phyloP scores from a whole-genome alignment of 768 basidiomycete genomes.

The Leucogyrophana mollusca region DNA sequence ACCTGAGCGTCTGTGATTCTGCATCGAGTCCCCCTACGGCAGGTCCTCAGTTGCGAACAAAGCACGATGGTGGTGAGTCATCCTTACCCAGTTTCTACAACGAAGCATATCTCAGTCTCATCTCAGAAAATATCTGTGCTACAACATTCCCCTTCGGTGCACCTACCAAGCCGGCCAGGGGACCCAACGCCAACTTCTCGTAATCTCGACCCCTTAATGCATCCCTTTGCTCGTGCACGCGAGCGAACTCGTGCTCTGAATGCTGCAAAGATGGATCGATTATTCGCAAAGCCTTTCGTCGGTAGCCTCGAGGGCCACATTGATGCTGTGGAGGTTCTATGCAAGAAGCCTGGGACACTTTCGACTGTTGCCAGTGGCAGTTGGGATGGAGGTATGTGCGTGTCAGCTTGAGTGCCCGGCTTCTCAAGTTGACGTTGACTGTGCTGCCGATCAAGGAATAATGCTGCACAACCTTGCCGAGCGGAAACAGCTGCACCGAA shows the following conservation, averaged over 20 bases:
- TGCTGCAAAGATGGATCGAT: conserved; percentile 94
- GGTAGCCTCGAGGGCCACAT: conserved; percentile 88
- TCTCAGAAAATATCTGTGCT: conserved; percentile 81
- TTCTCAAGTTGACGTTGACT: background rate
- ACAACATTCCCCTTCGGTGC: conserved; percentile 75
- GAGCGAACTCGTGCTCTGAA: conserved; percentile 94
- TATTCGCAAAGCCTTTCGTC: conserved; percentile 98
- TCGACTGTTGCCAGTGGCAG: conserved; percentile 86
- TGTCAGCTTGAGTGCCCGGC: background rate
- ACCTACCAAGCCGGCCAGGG: conserved; percentile 73
- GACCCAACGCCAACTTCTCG: conserved; percentile 87
- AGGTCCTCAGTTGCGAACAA: conserved; percentile 3
- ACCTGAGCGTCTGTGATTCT: no score
- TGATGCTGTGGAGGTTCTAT: conserved; percentile 89
- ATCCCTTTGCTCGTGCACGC: conserved; percentile 89
- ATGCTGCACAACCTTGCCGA: conserved; percentile 80
- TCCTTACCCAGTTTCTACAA: background rate
- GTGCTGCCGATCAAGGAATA: conserved; percentile 52
- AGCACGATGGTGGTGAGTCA: conserved; percentile 8
- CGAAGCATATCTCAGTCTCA: conserved; percentile 4
- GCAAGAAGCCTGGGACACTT: conserved; percentile 69
- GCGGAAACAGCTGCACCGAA: conserved; percentile 49
- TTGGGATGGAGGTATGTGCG: conserved; percentile 87
- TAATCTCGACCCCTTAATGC: conserved; percentile 93
- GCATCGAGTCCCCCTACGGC: no score